Evolutionary conservation across 2,329 filamentous ascomycete species (phyloP), one percentile per base, ranked within the genome.

Genomic region (Fonsecaea monophora): DNA sequence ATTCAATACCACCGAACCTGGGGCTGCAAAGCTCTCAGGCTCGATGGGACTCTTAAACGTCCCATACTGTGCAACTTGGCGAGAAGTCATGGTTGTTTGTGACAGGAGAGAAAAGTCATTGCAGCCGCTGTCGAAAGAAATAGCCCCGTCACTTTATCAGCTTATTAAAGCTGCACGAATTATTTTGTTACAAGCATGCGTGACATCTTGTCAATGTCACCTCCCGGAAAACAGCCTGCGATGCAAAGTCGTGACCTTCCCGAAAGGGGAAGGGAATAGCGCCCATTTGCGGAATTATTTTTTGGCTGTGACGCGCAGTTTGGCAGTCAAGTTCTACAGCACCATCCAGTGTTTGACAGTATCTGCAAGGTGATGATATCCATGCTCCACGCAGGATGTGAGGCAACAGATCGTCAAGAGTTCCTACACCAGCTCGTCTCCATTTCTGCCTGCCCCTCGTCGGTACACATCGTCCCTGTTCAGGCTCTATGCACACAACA

Each of bases 21-120:
- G 74, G 12, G 79, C 74, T 15, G 80, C 67, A 7, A 74, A 71
- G 30, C 78, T 76, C 7, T 77, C 73, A 1, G 76, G 78, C 34
- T 54, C 21, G 30, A 81, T 77, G 2, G 78, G 78, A 58, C 78
- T 80, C 15, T 71, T 72, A 78, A 78, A 81, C 2, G 75, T 77
- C 7, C 78, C 79, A 60, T 78, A 80, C 45, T 50, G 8, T 25
- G 45, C 45, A 25, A 50, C 45, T 50, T 50, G 18, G 9, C 45
- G 21, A 50, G 45, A 25, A 50, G 45, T 2, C 77, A 74, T 1
- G 73, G 73, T 50, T 38, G 5, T 32, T 56, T 42, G 34, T 25
- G 35, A 15, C 55, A 10, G 18, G 6, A 30, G 35, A 25, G 37
- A 30, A 25, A 13, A 30, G 2, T 30, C 45, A 40, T 58, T 25